Evolutionary conservation across 495 filamentous ascomycete genomes (phyloP).

Genomic region (Hypoxylon cercidicola): DNA sequence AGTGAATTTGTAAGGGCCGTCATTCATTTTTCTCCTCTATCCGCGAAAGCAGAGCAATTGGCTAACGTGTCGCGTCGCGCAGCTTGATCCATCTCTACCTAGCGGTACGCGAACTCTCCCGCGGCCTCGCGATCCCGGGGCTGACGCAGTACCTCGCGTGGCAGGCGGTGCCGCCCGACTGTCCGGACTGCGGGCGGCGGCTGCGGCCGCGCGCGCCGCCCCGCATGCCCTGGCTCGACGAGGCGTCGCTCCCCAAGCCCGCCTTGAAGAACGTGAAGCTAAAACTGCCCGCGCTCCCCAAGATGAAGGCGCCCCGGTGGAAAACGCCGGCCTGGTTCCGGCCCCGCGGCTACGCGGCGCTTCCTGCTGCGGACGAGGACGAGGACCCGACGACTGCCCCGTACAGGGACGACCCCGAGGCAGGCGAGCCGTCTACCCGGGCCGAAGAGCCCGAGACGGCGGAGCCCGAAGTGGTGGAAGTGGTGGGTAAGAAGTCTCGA

Average conservation of each 20-base stretch:
- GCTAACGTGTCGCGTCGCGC: slow-evolving; percentile 4
- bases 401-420: slow-evolving; percentile 39
- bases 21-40: not conserved
- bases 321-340: slow-evolving; percentile 47
- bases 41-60: not conserved
- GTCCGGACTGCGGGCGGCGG: slow-evolving; percentile 52
- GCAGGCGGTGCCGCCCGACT: slow-evolving; percentile 51
- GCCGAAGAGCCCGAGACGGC: slow-evolving; percentile 18
- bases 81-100: slow-evolving; percentile 54
- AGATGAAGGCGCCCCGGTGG: slow-evolving; percentile 41
- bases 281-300: slow-evolving; percentile 33
- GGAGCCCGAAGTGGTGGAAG: slow-evolving; percentile 35
- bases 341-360: slow-evolving; percentile 14
- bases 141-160: slow-evolving; percentile 50
- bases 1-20: slow-evolving; percentile 50
- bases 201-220: slow-evolving; percentile 49
- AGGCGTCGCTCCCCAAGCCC: slow-evolving; percentile 39
- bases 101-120: slow-evolving; percentile 50
- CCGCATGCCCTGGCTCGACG: slow-evolving; percentile 51
- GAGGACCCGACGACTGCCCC: slow-evolving; percentile 28
- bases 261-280: slow-evolving; percentile 26
- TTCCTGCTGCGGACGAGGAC: slow-evolving; percentile 41
- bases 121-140: slow-evolving; percentile 50
- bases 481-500: slow-evolving; percentile 36
- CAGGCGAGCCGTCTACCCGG: slow-evolving; percentile 24